phyloP scores from a whole-genome alignment of 1,284 basidiomycete genomes.

The Leccinum pachyderme region DNA sequence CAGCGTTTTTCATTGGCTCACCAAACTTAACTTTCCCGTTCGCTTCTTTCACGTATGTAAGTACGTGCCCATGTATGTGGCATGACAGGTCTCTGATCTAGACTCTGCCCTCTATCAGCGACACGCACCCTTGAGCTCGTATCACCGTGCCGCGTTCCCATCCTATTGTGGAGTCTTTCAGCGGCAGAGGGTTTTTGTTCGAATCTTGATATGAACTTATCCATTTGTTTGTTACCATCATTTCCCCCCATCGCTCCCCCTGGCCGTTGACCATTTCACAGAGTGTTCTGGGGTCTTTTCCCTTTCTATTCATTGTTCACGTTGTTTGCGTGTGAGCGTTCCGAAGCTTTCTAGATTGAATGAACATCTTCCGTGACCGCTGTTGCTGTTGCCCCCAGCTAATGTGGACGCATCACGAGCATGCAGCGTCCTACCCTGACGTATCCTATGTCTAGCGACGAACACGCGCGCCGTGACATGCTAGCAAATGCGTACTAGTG shows the following conservation, averaged over 20 bases:
- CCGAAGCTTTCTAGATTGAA: neutral
- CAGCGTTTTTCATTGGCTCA: slow-evolving; percentile 3
- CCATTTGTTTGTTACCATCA: neutral
- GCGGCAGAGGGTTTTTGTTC: neutral
- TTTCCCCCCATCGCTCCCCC: neutral
- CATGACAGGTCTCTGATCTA: neutral
- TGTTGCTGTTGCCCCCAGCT: neutral
- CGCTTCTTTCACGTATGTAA: slow-evolving; percentile 3
- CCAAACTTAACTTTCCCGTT: neutral
- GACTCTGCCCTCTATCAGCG: neutral
- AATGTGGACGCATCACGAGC: neutral
- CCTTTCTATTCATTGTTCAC: neutral
- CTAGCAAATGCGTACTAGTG: neutral
- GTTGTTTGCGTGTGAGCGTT: neutral
- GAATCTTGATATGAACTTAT: neutral
- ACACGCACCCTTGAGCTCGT: neutral
- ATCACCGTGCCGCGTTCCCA: neutral
- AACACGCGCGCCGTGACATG: neutral
- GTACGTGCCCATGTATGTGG: neutral
- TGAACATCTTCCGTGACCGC: neutral
- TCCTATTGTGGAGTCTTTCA: neutral
- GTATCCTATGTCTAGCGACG: neutral
- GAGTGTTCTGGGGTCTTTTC: neutral
- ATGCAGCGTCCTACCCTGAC: neutral
- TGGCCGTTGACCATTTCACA: neutral